Conservation (phyloP, 768 basidiomycete species). For the Gautieria morchelliformis region DNA sequence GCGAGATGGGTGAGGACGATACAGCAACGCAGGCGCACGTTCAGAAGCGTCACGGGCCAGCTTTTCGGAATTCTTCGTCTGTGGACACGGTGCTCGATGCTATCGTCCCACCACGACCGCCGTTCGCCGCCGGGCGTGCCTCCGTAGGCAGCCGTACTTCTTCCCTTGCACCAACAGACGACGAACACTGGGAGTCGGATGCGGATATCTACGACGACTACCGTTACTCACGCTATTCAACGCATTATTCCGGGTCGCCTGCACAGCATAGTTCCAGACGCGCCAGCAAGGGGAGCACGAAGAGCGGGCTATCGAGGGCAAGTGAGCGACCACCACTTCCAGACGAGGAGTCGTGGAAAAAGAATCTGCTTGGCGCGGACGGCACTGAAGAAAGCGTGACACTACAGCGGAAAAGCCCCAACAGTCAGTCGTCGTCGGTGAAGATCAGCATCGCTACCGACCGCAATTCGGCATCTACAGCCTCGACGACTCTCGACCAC, state of each 20-base stretch:
- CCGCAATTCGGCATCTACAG: background rate
- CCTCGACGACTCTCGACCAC: background rate
- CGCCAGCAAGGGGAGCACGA: background rate
- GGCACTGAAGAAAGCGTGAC: background rate
- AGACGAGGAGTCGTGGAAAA: constrained; percentile 4
- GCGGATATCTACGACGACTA: constrained; percentile 77
- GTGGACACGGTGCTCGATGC: no score
- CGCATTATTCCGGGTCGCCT: constrained; percentile 14
- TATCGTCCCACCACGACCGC: background rate
- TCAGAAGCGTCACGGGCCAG: no score
- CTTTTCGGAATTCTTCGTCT: no score
- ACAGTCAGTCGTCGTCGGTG: background rate
- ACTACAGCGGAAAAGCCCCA: background rate
- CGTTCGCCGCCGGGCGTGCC: background rate
- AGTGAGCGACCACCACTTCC: constrained; percentile 4
- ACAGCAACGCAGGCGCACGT: background rate
- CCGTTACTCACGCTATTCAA: constrained; percentile 56
- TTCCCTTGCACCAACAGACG: constrained; percentile 18
- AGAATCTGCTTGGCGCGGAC: background rate
- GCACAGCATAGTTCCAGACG: background rate
- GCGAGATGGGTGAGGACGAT: constrained; percentile 18
- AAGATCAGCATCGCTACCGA: background rate
- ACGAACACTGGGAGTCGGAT: constrained; percentile 49
- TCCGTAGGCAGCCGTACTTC: constrained; percentile 11
- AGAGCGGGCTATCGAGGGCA: constrained; percentile 1